These are phyloP conservation scores for Thuja plicata DNA, from an alignment of 83 land plant species.

Conservation along the genomic window DNA sequence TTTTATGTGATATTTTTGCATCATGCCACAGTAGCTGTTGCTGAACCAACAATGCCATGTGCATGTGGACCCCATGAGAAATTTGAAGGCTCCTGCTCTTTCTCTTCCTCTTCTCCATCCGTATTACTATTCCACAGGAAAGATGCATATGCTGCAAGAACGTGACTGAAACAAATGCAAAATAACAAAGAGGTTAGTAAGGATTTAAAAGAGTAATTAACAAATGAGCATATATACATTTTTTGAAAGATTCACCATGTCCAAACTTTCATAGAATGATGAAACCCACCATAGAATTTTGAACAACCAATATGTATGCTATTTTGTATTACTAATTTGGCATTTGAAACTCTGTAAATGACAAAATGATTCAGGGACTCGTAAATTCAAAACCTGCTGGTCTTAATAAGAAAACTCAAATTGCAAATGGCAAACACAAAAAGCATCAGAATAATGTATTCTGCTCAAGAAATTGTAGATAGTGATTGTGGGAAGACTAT, in stretches of 20 bases:
- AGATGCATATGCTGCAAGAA: constrained; percentile 65
- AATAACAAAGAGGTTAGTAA: neutral
- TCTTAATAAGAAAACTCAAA: neutral
- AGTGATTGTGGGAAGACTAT: neutral
- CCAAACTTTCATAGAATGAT: neutral
- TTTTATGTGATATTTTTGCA: neutral
- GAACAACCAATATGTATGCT: neutral
- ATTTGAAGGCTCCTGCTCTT: constrained; percentile 15
- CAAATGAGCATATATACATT: neutral
- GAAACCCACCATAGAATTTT: neutral
- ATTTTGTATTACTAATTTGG: neutral
- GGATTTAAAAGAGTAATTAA: neutral
- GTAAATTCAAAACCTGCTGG: neutral
- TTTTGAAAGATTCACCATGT: neutral
- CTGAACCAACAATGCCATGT: neutral
- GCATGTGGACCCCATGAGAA: neutral
- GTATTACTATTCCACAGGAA: constrained; percentile 72
- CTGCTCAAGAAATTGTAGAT: neutral
- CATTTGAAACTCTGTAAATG: neutral
- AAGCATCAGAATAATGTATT: neutral
- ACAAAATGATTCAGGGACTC: neutral
- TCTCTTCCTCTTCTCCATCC: constrained; percentile 39
- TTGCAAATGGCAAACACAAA: neutral
- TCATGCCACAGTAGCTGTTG: neutral
- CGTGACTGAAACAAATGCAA: constrained; percentile 38